phyloP scores from a whole-genome alignment of 495 filamentous ascomycete genomes.

The Melanomma pulvis-pyrius region DNA sequence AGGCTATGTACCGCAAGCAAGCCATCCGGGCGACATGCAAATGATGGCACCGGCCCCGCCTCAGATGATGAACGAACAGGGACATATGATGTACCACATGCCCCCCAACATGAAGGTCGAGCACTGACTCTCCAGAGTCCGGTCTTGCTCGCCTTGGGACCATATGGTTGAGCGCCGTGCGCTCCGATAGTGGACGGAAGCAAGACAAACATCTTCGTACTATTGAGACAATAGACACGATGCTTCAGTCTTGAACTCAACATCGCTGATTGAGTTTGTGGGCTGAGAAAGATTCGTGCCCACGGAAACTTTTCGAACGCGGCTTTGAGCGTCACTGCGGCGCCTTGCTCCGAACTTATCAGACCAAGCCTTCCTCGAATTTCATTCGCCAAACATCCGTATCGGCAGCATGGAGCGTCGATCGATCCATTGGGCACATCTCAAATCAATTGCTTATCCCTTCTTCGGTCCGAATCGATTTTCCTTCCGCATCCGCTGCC shows the following conservation, averaged over 20 bases:
- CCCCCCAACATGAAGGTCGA: constrained; percentile 36
- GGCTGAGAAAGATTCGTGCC: neutral
- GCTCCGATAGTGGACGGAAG: neutral
- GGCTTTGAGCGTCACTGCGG: neutral
- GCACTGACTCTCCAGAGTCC: constrained; percentile 13
- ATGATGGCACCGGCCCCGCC: constrained; percentile 32
- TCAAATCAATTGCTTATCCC: neutral
- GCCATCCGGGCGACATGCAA: constrained; percentile 35
- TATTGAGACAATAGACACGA: neutral
- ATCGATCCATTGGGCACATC: neutral
- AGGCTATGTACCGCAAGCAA: constrained; percentile 25
- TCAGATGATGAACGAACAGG: constrained; percentile 34
- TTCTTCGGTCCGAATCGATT: neutral
- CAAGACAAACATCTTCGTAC: neutral
- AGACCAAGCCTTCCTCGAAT: neutral
- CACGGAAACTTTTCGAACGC: neutral
- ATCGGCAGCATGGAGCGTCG: too few species aligned
- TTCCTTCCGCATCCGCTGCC: neutral
- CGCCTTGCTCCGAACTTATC: neutral
- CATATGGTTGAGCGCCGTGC: neutral
- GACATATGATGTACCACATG: constrained; percentile 39
- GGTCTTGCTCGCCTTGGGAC: neutral
- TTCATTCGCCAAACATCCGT: too few species aligned
- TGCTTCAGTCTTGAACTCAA: neutral
- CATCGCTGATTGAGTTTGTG: neutral